Evolutionary conservation across 1,284 basidiomycete species (phyloP).

Genomic region (Malassezia japonica): DNA sequence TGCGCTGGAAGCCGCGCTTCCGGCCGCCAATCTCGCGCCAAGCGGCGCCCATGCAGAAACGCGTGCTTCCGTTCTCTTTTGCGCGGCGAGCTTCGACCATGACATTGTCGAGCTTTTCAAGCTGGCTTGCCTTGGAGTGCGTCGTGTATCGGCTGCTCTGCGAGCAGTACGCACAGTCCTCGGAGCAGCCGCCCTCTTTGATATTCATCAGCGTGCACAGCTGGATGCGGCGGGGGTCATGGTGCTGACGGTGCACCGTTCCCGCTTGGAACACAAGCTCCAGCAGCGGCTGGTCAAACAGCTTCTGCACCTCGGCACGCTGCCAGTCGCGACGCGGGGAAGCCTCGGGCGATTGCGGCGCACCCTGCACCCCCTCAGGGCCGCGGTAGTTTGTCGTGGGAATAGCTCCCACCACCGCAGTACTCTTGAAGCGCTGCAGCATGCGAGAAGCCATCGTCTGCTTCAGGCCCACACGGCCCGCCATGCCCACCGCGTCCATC

Average conservation of each 20-base stretch:
- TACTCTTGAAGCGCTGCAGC: conserved; percentile 5
- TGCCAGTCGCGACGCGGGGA: conserved; percentile 31
- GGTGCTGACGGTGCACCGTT: conserved; percentile 68
- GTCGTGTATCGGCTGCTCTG: conserved; percentile 88
- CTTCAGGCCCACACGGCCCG: too few species aligned
- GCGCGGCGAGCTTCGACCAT: conserved; percentile 66
- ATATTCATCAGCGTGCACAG: conserved; percentile 98
- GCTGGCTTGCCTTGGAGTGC: conserved; percentile 71
- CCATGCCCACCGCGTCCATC: too few species aligned
- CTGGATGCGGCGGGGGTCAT: conserved; percentile 82
- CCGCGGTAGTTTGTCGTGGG: neutral
- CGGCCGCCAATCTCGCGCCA: conserved; percentile 91
- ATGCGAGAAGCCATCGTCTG: neutral
- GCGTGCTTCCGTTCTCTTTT: conserved; percentile 87
- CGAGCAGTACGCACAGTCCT: conserved; percentile 98
- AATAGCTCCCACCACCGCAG: conserved; percentile 6
- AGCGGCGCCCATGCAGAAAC: conserved; percentile 99
- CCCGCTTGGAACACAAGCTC: conserved; percentile 50
- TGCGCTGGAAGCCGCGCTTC: conserved; percentile 87
- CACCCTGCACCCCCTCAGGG: neutral
- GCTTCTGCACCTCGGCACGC: conserved; percentile 32
- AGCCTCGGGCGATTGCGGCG: neutral
- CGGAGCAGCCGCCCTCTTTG: conserved; percentile 79
- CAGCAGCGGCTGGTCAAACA: conserved; percentile 43
- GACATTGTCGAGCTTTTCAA: conserved; percentile 86